phyloP scores from a whole-genome alignment of 306 rosid species.

The Prunus dulcis region DNA sequence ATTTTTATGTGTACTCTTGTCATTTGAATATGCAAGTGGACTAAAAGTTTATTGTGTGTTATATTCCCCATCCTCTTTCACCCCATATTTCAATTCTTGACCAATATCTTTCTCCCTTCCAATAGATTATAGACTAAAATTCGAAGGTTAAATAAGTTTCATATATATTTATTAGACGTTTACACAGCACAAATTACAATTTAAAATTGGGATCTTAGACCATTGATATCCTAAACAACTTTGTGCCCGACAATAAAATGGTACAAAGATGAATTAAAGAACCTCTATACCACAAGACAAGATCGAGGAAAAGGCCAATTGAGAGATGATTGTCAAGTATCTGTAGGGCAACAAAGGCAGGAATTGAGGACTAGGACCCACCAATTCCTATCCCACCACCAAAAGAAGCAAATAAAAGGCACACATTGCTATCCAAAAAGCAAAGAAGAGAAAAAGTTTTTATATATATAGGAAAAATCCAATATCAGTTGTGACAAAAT shows the following conservation, averaged over 20 bases:
- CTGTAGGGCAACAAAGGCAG: neutral
- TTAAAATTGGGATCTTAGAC: neutral
- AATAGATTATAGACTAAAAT: too few species aligned
- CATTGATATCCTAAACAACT: neutral
- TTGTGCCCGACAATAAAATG: neutral
- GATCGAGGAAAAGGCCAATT: neutral
- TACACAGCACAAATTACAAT: neutral
- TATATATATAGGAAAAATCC: neutral
- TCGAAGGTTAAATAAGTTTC: too few species aligned
- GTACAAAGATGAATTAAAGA: neutral
- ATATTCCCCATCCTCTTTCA: too few species aligned
- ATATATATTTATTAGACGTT: too few species aligned
- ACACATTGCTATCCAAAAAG: neutral
- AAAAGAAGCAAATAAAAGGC: neutral
- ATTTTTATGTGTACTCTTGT: too few species aligned
- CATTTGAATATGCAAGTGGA: too few species aligned
- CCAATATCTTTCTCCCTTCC: too few species aligned
- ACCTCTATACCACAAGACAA: neutral
- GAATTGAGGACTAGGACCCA: neutral
- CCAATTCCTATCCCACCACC: neutral
- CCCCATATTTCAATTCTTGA: too few species aligned
- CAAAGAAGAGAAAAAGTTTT: neutral
- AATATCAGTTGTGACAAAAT: conserved; percentile 8
- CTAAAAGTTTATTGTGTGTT: too few species aligned
- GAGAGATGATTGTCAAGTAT: neutral